These are phyloP conservation scores for Pharus latifolius DNA, from an alignment of 176 grass and related monocot genomes.

Conservation along the genomic window DNA sequence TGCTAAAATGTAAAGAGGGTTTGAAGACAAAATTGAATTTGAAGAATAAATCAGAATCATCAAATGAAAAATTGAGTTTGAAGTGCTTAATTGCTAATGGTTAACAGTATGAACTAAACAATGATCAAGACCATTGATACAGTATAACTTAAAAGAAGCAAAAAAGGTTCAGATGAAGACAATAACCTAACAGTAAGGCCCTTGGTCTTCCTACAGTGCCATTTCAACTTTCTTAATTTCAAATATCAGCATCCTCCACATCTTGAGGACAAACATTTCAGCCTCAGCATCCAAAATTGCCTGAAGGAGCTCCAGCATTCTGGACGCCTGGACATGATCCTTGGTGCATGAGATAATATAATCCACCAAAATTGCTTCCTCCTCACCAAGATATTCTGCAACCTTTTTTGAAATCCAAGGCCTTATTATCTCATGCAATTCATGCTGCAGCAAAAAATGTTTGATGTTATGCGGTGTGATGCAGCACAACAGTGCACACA, in stretches of 20 bases:
- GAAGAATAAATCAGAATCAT: no score
- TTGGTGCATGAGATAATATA: slow-evolving; percentile 93
- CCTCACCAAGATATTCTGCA: slow-evolving; percentile 91
- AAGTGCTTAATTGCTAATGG: no score
- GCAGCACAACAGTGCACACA: no score
- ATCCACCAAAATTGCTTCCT: slow-evolving; percentile 94
- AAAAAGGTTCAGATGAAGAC: slow-evolving; percentile 27
- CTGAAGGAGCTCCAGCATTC: slow-evolving; percentile 87
- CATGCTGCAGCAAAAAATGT: slow-evolving; percentile 44
- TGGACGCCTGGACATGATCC: slow-evolving; percentile 82
- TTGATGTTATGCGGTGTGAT: background rate
- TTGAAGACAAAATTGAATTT: no score
- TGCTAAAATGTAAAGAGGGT: no score
- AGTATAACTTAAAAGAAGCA: no score
- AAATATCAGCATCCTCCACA: slow-evolving; percentile 99
- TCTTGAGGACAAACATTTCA: slow-evolving; percentile 99
- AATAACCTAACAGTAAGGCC: slow-evolving; percentile 17
- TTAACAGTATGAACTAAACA: no score
- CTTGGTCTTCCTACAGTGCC: slow-evolving; percentile 42
- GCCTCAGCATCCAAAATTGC: slow-evolving; percentile 90
- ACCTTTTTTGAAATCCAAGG: slow-evolving; percentile 99
- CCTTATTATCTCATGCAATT: slow-evolving; percentile 90
- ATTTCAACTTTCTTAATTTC: slow-evolving; percentile 96
- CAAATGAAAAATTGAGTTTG: no score
- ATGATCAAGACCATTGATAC: no score